Evolutionary conservation across 345 rosid genomes (phyloP), one percentile per base, ranked within the genome.

Genomic region (Alliaria petiolata): DNA sequence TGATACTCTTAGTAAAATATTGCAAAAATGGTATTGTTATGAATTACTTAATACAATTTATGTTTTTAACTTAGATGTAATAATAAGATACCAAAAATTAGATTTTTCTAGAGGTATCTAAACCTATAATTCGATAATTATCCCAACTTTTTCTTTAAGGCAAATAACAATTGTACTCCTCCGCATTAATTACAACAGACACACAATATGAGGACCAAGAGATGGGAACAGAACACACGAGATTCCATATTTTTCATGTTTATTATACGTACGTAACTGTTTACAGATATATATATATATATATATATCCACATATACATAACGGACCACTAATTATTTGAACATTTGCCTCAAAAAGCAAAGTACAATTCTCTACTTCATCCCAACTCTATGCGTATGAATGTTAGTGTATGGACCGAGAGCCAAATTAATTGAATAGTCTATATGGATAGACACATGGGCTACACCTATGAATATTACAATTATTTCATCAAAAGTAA

Each of bases 351-450:
- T 20, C 54, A 66, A 30, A 74, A 74, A 58, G 67, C 54, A 74
- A 65, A 74, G 67, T 66, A 74, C 72, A 20, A 31, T 15, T 55
- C 16, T 57, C 42, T 45, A 39, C 52, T 49, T 74, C 72, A 49
- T 39, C 43, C 66, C 66, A 74, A 56, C 71, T 11, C 60, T 39
- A 74, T 74, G 45, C 65, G 44, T 40, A 58, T 74, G 72, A 45
- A 64, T 45, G 16, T 25, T 72, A 64, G 71, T 65, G 65, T 36
- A 65, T 56, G 71, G 72, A 74, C 72, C 72, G 72, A 47, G 70
- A 36, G 26, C 40, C 66, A 57, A 66, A 57, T 57, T 64, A 45
- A 36, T 45, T 46, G 59, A 14, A 56, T 10, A 57, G 50, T 39
- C 50, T 43, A 13, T 46, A 47, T 31, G 8, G 47, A 30, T 66